phyloP scores from a whole-genome alignment of 2,329 filamentous ascomycete genomes.

The Pestalotiopsis sp. region DNA sequence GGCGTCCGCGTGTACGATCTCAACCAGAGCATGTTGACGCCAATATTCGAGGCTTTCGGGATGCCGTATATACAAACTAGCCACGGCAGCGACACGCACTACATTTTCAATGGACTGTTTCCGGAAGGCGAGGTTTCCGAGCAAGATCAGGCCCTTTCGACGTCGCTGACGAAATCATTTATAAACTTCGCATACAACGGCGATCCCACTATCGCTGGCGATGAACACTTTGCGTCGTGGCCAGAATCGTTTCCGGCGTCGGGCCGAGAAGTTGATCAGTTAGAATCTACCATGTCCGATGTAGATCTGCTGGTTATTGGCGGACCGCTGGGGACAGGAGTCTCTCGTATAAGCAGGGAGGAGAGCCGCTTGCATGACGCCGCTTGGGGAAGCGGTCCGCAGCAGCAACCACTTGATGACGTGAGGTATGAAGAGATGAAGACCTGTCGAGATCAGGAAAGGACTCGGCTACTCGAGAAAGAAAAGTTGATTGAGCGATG shows the following conservation, averaged over 20 bases:
- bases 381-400: background rate
- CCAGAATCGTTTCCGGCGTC: background rate
- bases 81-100: constrained; percentile 2
- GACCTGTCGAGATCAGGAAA: background rate
- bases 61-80: constrained; percentile 11
- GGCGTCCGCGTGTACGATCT: constrained; percentile 9
- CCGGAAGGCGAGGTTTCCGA: background rate
- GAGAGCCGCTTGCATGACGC: background rate
- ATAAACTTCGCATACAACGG: background rate
- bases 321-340: background rate
- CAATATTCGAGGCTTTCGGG: background rate
- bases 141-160: background rate
- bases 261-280: background rate
- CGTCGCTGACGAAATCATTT: background rate
- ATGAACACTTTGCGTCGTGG: background rate
- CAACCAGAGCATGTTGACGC: constrained; percentile 15
- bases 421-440: background rate
- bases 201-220: background rate
- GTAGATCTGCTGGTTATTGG: background rate
- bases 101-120: background rate
- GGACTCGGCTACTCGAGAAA: background rate
- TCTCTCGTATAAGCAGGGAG: background rate
- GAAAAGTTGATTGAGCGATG: background rate
- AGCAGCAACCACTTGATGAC: background rate
- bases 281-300: background rate